Evolutionary conservation across 768 basidiomycete genomes (phyloP), one percentile per base, ranked within the genome.

Genomic region (Boletus insuetus): DNA sequence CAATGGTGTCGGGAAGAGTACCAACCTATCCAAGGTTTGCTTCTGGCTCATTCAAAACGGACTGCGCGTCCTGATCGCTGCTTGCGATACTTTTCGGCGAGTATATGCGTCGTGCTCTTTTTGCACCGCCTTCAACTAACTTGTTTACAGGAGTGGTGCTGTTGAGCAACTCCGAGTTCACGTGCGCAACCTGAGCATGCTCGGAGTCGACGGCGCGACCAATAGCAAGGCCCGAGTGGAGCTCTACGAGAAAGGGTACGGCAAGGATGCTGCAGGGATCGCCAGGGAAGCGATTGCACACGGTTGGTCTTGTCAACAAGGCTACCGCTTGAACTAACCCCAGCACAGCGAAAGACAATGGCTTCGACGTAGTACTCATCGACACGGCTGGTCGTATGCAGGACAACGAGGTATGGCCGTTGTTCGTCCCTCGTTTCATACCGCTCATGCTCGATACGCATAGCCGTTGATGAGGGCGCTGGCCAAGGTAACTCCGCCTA

Each of bases 311-410:
- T 19, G 3, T 13, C 10, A 10, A 38, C 2, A n/a, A 11, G 22
- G 20, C 37, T 19, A 34, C 31, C 42, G 12, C 56, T 44, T 39
- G 29, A 38, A 19, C 49, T 53, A 53, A 58, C 41, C 22, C 59
- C 38, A 14, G 51, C 51, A 49, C 67, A 97, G 95, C 85, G 32
- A 87, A 85, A 60, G 92, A 95, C 63, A 87, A 89, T 58, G 84
- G 86, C 58, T 98, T 97, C 69, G 97, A 99, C 64, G 94, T 98
- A 22, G 96, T 99, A 7, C 78, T 99, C 43, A 93, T 99, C 64
- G 97, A 99, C 69, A 98, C 97, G 2, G 97, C 97, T 19, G 97
- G 97, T 2, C 82, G 96, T 51, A 98, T 98, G 97, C 97, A 99
- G 71, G 97, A 98, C 71, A 99, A 98, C 69, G 97, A 98, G 83